These are phyloP conservation scores for Inosperma sp. DNA, from an alignment of 768 basidiomycete species.

Conservation along the genomic window DNA sequence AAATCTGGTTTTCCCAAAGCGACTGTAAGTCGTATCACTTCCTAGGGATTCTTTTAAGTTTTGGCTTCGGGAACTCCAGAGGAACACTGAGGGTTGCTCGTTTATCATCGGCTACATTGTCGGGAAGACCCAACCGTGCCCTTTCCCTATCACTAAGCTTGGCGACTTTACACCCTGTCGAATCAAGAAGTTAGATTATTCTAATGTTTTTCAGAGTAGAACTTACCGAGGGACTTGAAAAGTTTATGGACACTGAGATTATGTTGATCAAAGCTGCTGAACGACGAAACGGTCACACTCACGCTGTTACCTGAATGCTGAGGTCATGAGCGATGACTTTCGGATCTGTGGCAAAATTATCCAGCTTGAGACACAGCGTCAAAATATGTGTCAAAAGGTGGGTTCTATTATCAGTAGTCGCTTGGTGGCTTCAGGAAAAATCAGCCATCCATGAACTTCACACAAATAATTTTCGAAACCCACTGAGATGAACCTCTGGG, in stretches of 20 bases:
- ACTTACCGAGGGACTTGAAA: conserved; percentile 69
- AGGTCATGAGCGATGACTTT: conserved; percentile 69
- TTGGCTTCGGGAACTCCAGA: conserved; percentile 73
- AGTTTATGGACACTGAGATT: conserved; percentile 48
- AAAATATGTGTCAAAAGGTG: conserved; percentile 76
- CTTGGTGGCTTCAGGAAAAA: conserved; percentile 49
- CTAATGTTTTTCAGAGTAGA: background rate
- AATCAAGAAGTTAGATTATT: conserved; percentile 6
- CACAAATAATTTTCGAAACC: conserved; percentile 21
- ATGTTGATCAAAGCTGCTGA: conserved; percentile 5
- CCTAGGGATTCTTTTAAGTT: conserved; percentile 33
- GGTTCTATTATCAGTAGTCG: conserved; percentile 67
- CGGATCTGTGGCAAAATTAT: conserved; percentile 71
- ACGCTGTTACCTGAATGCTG: conserved; percentile 61
- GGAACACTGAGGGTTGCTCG: conserved; percentile 74
- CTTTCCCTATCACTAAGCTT: conserved; percentile 58
- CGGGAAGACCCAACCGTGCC: conserved; percentile 61
- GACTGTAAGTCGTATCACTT: background rate
- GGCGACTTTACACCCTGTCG: conserved; percentile 66
- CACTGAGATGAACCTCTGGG: conserved; percentile 63
- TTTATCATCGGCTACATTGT: conserved; percentile 57
- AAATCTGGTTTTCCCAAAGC: too few relatives aligned
- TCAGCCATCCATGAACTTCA: too few relatives aligned
- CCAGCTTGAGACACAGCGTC: conserved; percentile 72
- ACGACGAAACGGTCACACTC: conserved; percentile 26